A percentile compares a stretch with the other conserved stretches of the same genome.
phyloP scores from a whole-genome alignment of 2,329 filamentous ascomycete species.

The Exophiala spinifera region DNA sequence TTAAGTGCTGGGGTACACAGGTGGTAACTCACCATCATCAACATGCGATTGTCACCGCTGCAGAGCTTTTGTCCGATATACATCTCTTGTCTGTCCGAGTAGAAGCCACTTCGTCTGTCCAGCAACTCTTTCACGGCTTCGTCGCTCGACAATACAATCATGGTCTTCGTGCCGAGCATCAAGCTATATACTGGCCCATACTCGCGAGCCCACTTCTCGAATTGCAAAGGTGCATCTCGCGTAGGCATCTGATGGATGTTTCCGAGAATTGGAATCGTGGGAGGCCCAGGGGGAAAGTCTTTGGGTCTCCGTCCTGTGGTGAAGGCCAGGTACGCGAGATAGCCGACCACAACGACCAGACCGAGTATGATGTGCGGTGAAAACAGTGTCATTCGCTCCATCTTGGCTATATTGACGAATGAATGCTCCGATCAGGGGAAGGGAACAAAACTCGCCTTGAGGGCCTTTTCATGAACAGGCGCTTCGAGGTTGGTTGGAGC shows the following conservation, averaged over 20 bases:
- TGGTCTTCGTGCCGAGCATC: conserved; percentile 48
- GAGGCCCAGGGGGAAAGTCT: conserved; percentile 49
- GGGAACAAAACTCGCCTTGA: too few species aligned
- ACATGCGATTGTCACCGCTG: conserved; percentile 31
- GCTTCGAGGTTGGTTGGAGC: too few species aligned
- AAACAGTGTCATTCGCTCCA: not conserved
- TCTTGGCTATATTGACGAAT: not conserved
- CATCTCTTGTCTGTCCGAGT: conserved; percentile 48
- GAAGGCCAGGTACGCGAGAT: not conserved
- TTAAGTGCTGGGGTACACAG: not conserved
- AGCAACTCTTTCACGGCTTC: conserved; percentile 51
- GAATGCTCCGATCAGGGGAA: not conserved
- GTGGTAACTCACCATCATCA: conserved; percentile 33
- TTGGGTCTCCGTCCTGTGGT: not conserved
- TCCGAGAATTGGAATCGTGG: conserved; percentile 51
- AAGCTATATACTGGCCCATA: conserved; percentile 54
- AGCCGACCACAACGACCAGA: not conserved
- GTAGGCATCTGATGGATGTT: conserved; percentile 51
- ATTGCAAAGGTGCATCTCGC: conserved; percentile 44
- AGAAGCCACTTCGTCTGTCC: conserved; percentile 50
- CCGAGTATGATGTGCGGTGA: not conserved
- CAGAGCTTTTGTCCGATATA: conserved; percentile 43
- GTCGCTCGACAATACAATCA: conserved; percentile 50
- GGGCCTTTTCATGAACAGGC: too few species aligned
- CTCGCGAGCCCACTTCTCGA: conserved; percentile 52